Evolutionary conservation across 1,284 basidiomycete genomes (phyloP).

Genomic region (Papiliotrema flavescens): DNA sequence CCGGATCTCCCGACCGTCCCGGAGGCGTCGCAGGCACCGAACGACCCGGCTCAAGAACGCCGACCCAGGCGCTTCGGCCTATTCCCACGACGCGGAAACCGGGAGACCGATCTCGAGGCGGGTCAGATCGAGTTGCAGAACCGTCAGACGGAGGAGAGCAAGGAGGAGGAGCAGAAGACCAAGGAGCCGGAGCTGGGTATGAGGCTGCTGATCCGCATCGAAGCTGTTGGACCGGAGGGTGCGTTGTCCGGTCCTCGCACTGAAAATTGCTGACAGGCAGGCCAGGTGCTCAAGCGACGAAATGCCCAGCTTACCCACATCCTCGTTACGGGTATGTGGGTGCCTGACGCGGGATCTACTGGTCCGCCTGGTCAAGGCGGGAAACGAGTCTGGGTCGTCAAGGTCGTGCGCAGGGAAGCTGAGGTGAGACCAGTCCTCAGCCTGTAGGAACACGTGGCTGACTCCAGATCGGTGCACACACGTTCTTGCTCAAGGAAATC

Average conservation of each 20-base stretch:
- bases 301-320: conserved; percentile 85
- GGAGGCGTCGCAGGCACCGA: conserved; percentile 14
- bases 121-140: conserved; percentile 42
- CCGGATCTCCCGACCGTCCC: conserved; percentile 30
- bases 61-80: conserved; percentile 30
- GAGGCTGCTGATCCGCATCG: conserved; percentile 67
- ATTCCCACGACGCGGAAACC: conserved; percentile 24
- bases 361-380: conserved; percentile 14
- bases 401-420: conserved; percentile 82
- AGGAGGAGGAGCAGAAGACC: conserved; percentile 50
- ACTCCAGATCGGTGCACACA: conserved; percentile 70
- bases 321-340: conserved; percentile 71
- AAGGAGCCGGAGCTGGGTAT: conserved; percentile 62
- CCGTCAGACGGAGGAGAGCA: conserved; percentile 48
- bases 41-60: conserved; percentile 3
- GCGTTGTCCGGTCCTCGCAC: conserved; percentile 22
- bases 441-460: neutral
- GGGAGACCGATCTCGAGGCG: conserved; percentile 35
- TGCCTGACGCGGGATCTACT: conserved; percentile 29
- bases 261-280: conserved; percentile 11
- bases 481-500: conserved; percentile 87
- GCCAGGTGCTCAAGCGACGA: conserved; percentile 54
- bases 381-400: conserved; percentile 69
- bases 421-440: conserved; percentile 41
- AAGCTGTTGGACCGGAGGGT: conserved; percentile 69